Percentiles rank a stretch among this genome's conserved stretches.
Conservation (phyloP, 176 grass and related monocot genomes). For the Bolboschoenus planiculmis region DNA sequence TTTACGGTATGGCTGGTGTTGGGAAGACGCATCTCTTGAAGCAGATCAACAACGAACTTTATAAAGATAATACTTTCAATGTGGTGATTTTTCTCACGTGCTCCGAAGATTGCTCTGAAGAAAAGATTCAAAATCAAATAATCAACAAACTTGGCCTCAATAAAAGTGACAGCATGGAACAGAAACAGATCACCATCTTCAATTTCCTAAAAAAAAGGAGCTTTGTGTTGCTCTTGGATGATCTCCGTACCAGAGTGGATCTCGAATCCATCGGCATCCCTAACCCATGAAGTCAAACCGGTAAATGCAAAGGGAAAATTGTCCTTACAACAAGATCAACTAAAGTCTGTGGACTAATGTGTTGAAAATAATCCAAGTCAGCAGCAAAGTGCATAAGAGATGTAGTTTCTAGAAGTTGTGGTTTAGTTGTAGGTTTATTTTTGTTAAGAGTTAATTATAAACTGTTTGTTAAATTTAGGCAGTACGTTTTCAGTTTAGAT, state of each 20-base stretch:
- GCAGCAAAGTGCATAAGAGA: no score
- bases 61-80: neutral
- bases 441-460: no score
- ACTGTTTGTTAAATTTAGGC: no score
- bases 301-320: neutral
- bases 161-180: neutral
- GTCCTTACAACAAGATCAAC: neutral
- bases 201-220: neutral
- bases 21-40: conserved; percentile 36
- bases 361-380: no score
- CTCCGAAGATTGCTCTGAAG: conserved; percentile 13
- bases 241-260: neutral
- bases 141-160: neutral
- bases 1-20: conserved; percentile 24
- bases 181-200: neutral
- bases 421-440: no score
- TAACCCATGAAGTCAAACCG: neutral
- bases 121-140: conserved; percentile 2
- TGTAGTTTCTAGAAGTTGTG: no score
- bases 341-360: neutral
- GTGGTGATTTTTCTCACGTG: conserved; percentile 19
- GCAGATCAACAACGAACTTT: conserved; percentile 30
- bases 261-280: neutral
- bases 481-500: no score
- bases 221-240: neutral